phyloP scores from a whole-genome alignment of 2,329 filamentous ascomycete species.

The Eurotiales sp. region DNA sequence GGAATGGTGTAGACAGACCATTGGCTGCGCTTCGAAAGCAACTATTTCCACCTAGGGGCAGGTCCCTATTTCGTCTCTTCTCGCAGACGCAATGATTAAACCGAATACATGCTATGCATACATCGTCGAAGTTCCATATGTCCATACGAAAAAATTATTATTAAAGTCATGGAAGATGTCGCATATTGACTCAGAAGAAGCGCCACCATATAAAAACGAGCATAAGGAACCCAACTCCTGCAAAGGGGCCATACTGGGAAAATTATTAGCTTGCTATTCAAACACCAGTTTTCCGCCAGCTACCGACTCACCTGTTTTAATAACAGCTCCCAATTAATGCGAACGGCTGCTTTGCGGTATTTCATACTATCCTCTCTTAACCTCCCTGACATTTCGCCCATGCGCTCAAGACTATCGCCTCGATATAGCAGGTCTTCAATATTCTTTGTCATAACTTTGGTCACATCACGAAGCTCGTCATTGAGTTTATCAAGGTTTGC shows the following conservation, averaged over 20 bases:
- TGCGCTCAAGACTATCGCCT: conserved; percentile 89
- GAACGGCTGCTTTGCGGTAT: conserved; percentile 85
- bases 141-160: conserved; percentile 27
- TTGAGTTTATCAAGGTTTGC: conserved; percentile 95
- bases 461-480: conserved; percentile 94
- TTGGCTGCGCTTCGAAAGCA: background rate
- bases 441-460: conserved; percentile 99
- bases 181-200: conserved; percentile 63
- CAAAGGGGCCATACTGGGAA: conserved; percentile 80
- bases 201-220: conserved; percentile 87
- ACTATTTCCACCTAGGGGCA: background rate
- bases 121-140: conserved; percentile 35
- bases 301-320: conserved; percentile 66
- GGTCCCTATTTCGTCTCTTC: background rate
- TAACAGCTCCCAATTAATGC: conserved; percentile 97
- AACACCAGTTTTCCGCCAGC: background rate
- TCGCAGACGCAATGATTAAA: background rate
- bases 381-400: conserved; percentile 89
- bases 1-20: background rate
- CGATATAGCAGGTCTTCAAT: conserved; percentile 96
- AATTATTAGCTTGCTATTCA: conserved; percentile 21
- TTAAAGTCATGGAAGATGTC: background rate
- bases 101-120: conserved; percentile 15
- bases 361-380: conserved; percentile 91
- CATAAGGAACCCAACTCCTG: conserved; percentile 73